Conservation (phyloP, 2,329 filamentous ascomycete genomes). For the Macrophomina pseudophaseolina region DNA sequence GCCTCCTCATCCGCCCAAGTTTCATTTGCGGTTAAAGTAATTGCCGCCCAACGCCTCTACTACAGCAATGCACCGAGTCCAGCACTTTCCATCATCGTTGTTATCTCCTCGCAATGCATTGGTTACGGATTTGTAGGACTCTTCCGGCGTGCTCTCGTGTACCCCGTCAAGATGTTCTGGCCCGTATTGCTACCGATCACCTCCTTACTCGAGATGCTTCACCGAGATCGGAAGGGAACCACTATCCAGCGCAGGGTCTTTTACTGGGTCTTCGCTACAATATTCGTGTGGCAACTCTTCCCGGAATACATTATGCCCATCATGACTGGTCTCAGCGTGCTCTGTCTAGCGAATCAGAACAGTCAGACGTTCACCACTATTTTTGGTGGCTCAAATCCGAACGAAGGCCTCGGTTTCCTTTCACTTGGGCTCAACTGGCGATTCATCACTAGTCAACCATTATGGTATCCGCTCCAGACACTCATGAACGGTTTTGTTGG, state of each 20-base stretch:
- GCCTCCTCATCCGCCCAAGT: conserved; percentile 26
- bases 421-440: conserved; percentile 81
- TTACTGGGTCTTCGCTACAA: conserved; percentile 34
- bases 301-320: conserved; percentile 23
- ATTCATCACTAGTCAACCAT: conserved; percentile 36
- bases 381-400: conserved; percentile 56
- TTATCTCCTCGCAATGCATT: conserved; percentile 28
- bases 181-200: conserved; percentile 27
- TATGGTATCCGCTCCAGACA: conserved; percentile 41
- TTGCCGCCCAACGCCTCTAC: conserved; percentile 28
- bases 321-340: conserved; percentile 22
- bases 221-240: not conserved
- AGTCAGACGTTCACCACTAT: conserved; percentile 54
- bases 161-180: conserved; percentile 29
- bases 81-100: conserved; percentile 21
- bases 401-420: conserved; percentile 53
- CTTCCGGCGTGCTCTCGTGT: conserved; percentile 27
- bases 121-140: conserved; percentile 30
- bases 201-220: conserved; percentile 26
- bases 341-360: conserved; percentile 31
- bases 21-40: conserved; percentile 26
- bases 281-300: conserved; percentile 28
- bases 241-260: conserved; percentile 35
- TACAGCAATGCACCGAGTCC: conserved; percentile 17
- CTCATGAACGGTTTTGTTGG: conserved; percentile 40